These are phyloP conservation scores for Penicillium palitans DNA, from an alignment of 2,329 filamentous ascomycete species.

Conservation along the genomic window DNA sequence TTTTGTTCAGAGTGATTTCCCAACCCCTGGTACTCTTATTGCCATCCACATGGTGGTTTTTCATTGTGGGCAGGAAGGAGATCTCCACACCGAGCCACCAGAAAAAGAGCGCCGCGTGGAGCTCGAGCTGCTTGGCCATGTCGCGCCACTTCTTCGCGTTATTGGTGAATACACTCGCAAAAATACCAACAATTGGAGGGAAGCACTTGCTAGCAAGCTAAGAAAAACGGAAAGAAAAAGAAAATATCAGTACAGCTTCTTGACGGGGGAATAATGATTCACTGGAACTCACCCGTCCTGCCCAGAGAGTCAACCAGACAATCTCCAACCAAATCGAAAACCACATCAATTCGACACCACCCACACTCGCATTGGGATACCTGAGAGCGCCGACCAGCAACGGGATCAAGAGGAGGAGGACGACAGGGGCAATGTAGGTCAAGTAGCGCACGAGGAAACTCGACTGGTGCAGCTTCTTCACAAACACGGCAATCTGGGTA, in stretches of 20 bases:
- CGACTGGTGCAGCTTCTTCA: conserved; percentile 65
- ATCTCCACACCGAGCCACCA: conserved; percentile 88
- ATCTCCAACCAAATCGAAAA: conserved; percentile 96
- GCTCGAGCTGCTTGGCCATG: conserved; percentile 78
- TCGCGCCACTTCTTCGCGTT: conserved; percentile 92
- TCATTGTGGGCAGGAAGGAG: conserved; percentile 82
- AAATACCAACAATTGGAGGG: conserved; percentile 60
- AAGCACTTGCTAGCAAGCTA: conserved; percentile 64
- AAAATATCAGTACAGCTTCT: not conserved
- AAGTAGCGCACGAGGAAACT: conserved; percentile 69
- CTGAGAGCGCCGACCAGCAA: conserved; percentile 64
- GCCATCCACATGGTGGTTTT: conserved; percentile 61
- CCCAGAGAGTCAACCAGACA: conserved; percentile 89
- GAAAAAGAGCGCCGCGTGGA: conserved; percentile 83
- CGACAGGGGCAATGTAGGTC: conserved; percentile 68
- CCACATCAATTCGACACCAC: conserved; percentile 79
- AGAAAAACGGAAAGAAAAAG: not conserved
- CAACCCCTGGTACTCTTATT: conserved; percentile 58
- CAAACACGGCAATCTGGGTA: conserved; percentile 62
- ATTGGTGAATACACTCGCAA: conserved; percentile 77
- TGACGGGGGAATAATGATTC: not conserved
- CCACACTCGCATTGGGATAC: conserved; percentile 62
- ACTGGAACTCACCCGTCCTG: conserved; percentile 53
- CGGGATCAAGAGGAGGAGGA: conserved; percentile 65
- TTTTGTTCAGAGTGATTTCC: conserved; percentile 78